Percentiles rank a stretch among this genome's conserved stretches.
These are phyloP conservation scores for Colletotrichum agaves DNA, from an alignment of 2,329 filamentous ascomycete genomes.

Conservation along the genomic window DNA sequence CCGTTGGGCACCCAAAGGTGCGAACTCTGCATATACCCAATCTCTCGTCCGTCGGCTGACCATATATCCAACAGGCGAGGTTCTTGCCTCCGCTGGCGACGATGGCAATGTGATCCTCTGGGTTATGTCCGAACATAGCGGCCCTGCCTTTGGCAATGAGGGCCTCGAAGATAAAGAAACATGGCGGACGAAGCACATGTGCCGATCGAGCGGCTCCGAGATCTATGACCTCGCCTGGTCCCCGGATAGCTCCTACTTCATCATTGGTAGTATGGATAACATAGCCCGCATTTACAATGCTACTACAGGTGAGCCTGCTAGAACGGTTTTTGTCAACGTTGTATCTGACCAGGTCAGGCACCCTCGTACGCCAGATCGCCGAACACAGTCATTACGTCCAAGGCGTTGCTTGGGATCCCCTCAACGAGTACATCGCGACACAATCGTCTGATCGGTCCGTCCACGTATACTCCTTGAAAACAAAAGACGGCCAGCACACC, in stretches of 20 bases:
- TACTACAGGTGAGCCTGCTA: slow-evolving; percentile 73
- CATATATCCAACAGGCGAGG: slow-evolving; percentile 73
- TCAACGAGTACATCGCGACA: slow-evolving; percentile 98
- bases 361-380: slow-evolving; percentile 88
- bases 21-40: slow-evolving; percentile 35
- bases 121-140: slow-evolving; percentile 86
- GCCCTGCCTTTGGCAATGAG: slow-evolving; percentile 81
- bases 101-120: slow-evolving; percentile 97
- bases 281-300: slow-evolving; percentile 97
- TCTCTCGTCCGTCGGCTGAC: neutral
- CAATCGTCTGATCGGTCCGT: slow-evolving; percentile 98
- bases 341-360: slow-evolving; percentile 50
- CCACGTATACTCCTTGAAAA: slow-evolving; percentile 96
- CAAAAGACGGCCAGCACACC: slow-evolving; percentile 95
- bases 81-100: slow-evolving; percentile 93
- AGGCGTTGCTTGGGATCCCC: slow-evolving; percentile 96
- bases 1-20: slow-evolving; percentile 93
- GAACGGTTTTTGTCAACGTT: neutral
- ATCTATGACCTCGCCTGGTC: slow-evolving; percentile 99
- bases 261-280: slow-evolving; percentile 99
- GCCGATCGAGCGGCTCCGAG: slow-evolving; percentile 90
- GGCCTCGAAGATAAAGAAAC: slow-evolving; percentile 92
- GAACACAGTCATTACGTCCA: slow-evolving; percentile 99
- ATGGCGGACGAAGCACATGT: slow-evolving; percentile 98
- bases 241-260: slow-evolving; percentile 95